Evolutionary conservation across 129 eudicot genomes (phyloP).

Genomic region (Arctium lappa): DNA sequence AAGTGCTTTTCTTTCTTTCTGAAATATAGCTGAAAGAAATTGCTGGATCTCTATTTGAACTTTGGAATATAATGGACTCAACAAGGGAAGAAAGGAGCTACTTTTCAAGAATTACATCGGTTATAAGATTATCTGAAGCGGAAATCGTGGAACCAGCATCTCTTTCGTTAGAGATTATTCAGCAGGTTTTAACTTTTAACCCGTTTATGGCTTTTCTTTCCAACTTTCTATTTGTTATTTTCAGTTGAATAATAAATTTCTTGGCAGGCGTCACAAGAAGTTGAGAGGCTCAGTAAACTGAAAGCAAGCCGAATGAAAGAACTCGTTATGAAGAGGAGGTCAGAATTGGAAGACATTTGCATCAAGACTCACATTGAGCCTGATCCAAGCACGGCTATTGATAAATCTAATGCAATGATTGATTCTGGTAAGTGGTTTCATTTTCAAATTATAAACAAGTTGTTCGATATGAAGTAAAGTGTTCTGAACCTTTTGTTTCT

Average conservation of each 20-base stretch:
- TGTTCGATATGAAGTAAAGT: background rate
- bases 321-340: conserved; percentile 72
- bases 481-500: background rate
- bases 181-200: conserved; percentile 47
- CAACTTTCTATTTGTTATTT: background rate
- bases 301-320: conserved; percentile 93
- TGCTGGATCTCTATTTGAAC: conserved; percentile 57
- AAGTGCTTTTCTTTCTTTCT: background rate
- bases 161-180: conserved; percentile 67
- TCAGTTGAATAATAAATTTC: background rate
- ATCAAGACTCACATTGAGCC: conserved; percentile 68
- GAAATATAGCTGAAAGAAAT: conserved; percentile 66
- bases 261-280: conserved; percentile 71
- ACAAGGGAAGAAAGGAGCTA: conserved; percentile 57
- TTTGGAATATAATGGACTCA: conserved; percentile 86
- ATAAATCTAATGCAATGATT: conserved; percentile 81
- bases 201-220: background rate
- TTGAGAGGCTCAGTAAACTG: conserved; percentile 76
- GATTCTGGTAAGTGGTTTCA: conserved; percentile 63
- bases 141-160: conserved; percentile 58
- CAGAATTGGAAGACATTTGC: conserved; percentile 79
- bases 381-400: conserved; percentile 76
- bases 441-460: background rate
- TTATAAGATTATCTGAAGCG: conserved; percentile 47
- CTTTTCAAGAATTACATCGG: conserved; percentile 50